Percentiles rank a stretch among this genome's conserved stretches.
These are phyloP conservation scores for Cadophora sp. DNA, from an alignment of 2,329 filamentous ascomycete genomes.

Conservation along the genomic window DNA sequence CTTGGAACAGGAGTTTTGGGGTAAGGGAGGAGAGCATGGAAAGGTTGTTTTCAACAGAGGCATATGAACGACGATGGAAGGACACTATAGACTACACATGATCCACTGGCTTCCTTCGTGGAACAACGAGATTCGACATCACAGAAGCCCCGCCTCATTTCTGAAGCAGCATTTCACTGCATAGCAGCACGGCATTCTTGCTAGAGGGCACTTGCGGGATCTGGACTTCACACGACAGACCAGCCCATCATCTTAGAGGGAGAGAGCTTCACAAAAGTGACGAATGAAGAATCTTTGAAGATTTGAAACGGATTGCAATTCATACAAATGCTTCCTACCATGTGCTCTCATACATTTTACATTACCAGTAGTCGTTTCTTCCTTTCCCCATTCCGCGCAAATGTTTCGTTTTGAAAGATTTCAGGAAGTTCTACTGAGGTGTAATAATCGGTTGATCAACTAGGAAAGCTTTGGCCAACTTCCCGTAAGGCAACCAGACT, in stretches of 20 bases:
- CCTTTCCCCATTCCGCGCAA: neutral
- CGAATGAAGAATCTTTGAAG: conserved; percentile 3
- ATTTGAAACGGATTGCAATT: neutral
- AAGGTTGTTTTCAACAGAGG: conserved; percentile 97
- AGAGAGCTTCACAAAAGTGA: neutral
- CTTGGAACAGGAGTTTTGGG: conserved; percentile 87
- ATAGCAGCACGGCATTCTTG: neutral
- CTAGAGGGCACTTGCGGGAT: neutral
- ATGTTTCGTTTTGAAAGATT: neutral
- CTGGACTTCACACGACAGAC: neutral
- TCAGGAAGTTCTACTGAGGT: neutral
- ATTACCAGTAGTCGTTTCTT: neutral
- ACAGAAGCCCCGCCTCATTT: neutral
- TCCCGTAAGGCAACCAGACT: no score
- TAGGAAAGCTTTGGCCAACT: no score
- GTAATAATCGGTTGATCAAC: no score
- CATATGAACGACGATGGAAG: conserved; percentile 59
- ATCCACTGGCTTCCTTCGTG: neutral
- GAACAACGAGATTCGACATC: no score
- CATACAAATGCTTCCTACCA: neutral
- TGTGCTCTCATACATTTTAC: neutral
- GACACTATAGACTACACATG: neutral
- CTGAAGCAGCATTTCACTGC: conserved; percentile 2
- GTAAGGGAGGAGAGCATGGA: conserved; percentile 77
- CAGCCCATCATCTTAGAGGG: neutral